Evolutionary conservation across 768 basidiomycete genomes (phyloP), one percentile per base, ranked within the genome.

Genomic region (Tulasnella sp.): DNA sequence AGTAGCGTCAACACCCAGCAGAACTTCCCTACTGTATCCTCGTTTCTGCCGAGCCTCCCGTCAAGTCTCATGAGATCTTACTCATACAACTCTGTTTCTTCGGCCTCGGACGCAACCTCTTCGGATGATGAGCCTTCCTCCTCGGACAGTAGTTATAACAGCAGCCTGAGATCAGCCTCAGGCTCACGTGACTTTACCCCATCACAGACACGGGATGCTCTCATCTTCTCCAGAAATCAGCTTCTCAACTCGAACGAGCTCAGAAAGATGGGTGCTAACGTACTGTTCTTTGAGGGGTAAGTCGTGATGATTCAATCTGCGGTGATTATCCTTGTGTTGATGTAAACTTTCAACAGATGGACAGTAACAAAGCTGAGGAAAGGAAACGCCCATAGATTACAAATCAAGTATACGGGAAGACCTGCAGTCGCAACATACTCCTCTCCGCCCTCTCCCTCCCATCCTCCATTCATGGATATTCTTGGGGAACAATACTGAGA

Each of bases 401-500:
- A 51, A 41, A 34, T 51, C 7, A 24, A 28, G 28, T 51, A 51
- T 42, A 51, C 49, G 20, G 49, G 39, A 15, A 19, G 49, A 15
- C 49, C 49, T 4, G 49, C 49, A 10, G 44, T 42, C 20, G 49
- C 49, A 13, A 40, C 16, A 42, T 41, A 16, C 49, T 41, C 49
- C 42, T 42, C 41, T 31, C 27, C 49, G 28, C 25, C 39, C 24
- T 34, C 44, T 12, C 29, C 40, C 4, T 39, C 40, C 37, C 27
- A 28, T n/a, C 49, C 49, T 29, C 49, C 49, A 6, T 51, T 51
- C 20, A 51, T 51, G 49, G 49, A 51, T 43, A 39, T 51, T 20
- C 49, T 51, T 12, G 49, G 44, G 22, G 49, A 42, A 40, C 41
- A 42, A 16, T 43, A 1, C 40, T 51, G 35, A 40, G 19, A 22